Evolutionary conservation across 306 rosid species (phyloP), one percentile per base, ranked within the genome.

Genomic region (Hippophae rhamnoides): DNA sequence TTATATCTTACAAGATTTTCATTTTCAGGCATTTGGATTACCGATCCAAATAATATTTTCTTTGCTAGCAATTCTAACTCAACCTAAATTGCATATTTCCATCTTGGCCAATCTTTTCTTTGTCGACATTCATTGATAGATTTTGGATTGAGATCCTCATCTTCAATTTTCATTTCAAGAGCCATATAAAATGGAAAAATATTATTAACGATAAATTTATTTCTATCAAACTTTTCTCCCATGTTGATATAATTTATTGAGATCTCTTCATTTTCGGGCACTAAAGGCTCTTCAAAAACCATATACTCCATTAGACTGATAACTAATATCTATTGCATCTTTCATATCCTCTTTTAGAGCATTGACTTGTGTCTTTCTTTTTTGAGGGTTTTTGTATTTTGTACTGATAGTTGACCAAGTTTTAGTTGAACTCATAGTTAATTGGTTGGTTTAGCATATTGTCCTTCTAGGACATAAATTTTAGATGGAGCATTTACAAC

Each of bases 341-440:
- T 18, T 18, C 23, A 18, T 18, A 18, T 18, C 23, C 23, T 18
- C 1, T 18, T 18, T 18, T 18, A 18, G 23, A 18, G 1, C 23
- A 18, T 18, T 18, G 23, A 18, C 23, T 31, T 6, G 1, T 27
- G 10, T 13, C 6, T 61, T 61, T 61, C 44, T 10, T 25, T 5
- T 51, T 63, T 23, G 6, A 4, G 47, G 58, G 18, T 41, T 52
- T 11, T 42, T 27, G 13, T 61, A 49, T 53, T 63, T 56, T 1
- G 43, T n/a, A 56, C 48, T 38, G 12, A 66, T 5, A 1, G 57
- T 51, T 46, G 58, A 5, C 40, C 64, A 58, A 27, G 13, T 53
- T 67, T 67, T 7, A 6, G 40, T 43, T 14, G 49, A 50, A 18
- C 13, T 8, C 5, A 12, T 58, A 61, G 45, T 26, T 68, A 41